Evolutionary conservation across 208 protist genomes (phyloP), one percentile per base, ranked within the genome.

Genomic region (Naegleria fowleri): DNA sequence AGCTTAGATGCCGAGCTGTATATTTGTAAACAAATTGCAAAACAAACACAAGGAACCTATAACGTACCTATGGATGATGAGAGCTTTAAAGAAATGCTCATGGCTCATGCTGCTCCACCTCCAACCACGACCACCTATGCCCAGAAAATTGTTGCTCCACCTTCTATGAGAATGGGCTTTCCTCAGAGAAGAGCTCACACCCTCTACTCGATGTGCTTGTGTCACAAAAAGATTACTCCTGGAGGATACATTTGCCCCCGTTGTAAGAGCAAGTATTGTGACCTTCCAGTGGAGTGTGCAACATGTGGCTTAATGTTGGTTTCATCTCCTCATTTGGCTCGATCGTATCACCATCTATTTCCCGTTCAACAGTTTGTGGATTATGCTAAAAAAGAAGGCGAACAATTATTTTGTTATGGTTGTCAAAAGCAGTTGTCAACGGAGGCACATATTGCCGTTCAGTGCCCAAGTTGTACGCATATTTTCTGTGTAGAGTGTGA

Each of bases 341-440:
- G 96, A 38, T 96, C 96, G 4, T 97, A 96, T 89, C 95, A 96
- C 88, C 96, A 97, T 89, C 90, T 97, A 38, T 96, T 97, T 88
- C 96, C 94, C 38, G 52, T 97, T 0, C 88, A 92, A 36, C 9
- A 76, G 5, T 97, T 95, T 89, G 25, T 88, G 33, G 93, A 93
- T 40, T 29, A 75, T 58, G 19, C 86, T 11, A 7, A 5, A 83
- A 11, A 41, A 79, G 39, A 13, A 13, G 59, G 29, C 38, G 43
- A 52, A 59, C 13, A 39, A 22, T 2, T n/a, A 9, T 33, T 16
- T 29, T 93, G 92, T 83, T 79, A 33, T 36, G 86, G 51, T 6
- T 93, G 92, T 76, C 19, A 43, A 15, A 83, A 90, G 39, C 1
- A 22, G 25, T 39, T 94, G 41, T n/a, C 7, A n/a, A 79, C 48